Conservation (phyloP, 345 rosid genomes). For the Camelina hispida region DNA sequence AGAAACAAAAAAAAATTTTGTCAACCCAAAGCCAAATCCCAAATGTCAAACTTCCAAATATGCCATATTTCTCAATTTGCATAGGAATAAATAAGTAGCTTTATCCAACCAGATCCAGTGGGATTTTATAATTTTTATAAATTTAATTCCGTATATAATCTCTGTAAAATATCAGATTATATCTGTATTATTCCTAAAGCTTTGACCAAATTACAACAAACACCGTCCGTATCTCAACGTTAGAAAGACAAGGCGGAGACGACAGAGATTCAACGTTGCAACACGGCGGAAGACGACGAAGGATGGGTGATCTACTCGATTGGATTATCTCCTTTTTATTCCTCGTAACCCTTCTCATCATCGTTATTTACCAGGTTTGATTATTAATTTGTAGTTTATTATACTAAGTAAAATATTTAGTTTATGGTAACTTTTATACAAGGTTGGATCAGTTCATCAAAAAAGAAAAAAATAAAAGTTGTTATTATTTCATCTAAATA, state of each 20-base stretch:
- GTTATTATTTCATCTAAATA: neutral
- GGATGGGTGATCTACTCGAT: constrained; percentile 73
- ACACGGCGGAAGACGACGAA: constrained; percentile 38
- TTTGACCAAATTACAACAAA: constrained; percentile 26
- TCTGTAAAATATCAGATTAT: constrained; percentile 1
- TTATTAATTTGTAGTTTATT: neutral
- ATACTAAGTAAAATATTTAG: neutral
- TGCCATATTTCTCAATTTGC: constrained; percentile 10
- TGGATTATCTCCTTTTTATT: constrained; percentile 84
- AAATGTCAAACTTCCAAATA: constrained; percentile 29
- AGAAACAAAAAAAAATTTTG: neutral
- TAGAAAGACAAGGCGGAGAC: constrained; percentile 3
- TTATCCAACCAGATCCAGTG: constrained; percentile 45
- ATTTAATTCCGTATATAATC: constrained; percentile 21
- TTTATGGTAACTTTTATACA: neutral
- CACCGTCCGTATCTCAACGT: neutral
- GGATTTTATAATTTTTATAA: constrained; percentile 15
- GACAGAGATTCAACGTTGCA: constrained; percentile 8
- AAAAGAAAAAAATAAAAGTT: no score
- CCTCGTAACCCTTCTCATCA: constrained; percentile 66
- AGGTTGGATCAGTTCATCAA: no score
- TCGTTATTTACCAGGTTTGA: constrained; percentile 80
- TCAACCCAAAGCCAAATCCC: constrained; percentile 21
- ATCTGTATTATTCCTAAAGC: constrained; percentile 8
- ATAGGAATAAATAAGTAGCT: constrained; percentile 21